phyloP scores from a whole-genome alignment of 139 green algal genomes.

The Protoeuglena noctilucae region DNA sequence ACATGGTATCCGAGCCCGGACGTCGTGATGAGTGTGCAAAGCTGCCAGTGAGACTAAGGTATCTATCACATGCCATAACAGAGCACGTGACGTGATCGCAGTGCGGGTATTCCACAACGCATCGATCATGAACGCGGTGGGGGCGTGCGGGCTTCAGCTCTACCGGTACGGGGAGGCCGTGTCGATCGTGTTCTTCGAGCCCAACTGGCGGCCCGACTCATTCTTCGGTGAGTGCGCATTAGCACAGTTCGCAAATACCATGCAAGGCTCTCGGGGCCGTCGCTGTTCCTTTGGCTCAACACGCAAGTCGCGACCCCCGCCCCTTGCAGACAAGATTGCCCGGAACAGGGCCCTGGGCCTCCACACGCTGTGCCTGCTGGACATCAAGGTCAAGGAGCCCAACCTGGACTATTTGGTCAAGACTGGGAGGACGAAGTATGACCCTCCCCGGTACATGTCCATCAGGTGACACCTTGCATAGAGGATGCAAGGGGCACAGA shows the following conservation, averaged over 20 bases:
- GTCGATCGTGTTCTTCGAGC: constrained; percentile 96
- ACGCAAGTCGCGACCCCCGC: too few relatives aligned
- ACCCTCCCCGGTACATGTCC: constrained; percentile 61
- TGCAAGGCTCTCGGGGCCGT: too few relatives aligned
- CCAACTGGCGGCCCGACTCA: constrained; percentile 81
- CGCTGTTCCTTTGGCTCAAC: too few relatives aligned
- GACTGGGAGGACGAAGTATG: constrained; percentile 67
- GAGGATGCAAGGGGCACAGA: too few relatives aligned
- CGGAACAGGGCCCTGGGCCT: constrained; percentile 38
- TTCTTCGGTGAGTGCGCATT: constrained; percentile 76
- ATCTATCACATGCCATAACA: too few relatives aligned
- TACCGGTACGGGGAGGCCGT: constrained; percentile 89
- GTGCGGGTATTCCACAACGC: constrained; percentile 91
- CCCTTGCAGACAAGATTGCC: constrained; percentile 27
- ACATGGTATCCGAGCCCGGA: too few relatives aligned
- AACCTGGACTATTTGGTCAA: constrained; percentile 58
- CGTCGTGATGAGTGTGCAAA: too few relatives aligned
- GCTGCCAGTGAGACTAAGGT: too few relatives aligned
- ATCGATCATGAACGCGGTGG: constrained; percentile 90
- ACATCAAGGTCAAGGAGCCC: constrained; percentile 90
- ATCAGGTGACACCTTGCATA: background rate
- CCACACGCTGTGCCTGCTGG: constrained; percentile 90
- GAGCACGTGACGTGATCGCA: too few relatives aligned
- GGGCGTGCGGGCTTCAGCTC: constrained; percentile 79
- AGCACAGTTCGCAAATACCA: too few relatives aligned